Percentiles rank a stretch among this genome's conserved stretches.
phyloP scores from a whole-genome alignment of 2,329 filamentous ascomycete genomes.

The Colletotrichum kahawae region DNA sequence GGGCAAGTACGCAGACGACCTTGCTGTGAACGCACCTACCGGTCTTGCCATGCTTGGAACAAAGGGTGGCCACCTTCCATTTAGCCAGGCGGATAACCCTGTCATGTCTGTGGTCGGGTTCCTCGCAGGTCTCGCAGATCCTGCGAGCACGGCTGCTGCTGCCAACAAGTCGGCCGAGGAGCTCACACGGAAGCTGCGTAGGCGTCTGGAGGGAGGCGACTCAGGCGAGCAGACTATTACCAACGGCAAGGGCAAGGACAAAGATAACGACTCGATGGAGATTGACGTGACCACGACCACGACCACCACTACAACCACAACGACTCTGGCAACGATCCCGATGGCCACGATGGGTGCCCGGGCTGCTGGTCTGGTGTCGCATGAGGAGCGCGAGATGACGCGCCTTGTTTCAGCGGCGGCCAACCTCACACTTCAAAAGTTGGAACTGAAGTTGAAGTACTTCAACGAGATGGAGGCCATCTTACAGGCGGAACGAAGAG shows the following conservation, averaged over 20 bases:
- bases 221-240: constrained; percentile 39
- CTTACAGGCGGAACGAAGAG: constrained; percentile 87
- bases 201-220: constrained; percentile 70
- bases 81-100: constrained; percentile 92
- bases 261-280: constrained; percentile 67
- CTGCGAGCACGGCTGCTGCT: constrained; percentile 86
- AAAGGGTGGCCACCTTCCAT: constrained; percentile 77
- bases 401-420: constrained; percentile 90
- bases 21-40: constrained; percentile 53
- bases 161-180: constrained; percentile 87
- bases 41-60: constrained; percentile 72
- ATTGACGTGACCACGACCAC: constrained; percentile 56
- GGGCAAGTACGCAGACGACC: constrained; percentile 90
- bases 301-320: constrained; percentile 55
- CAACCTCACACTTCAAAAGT: constrained; percentile 93
- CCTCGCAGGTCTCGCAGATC: constrained; percentile 88
- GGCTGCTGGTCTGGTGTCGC: constrained; percentile 85
- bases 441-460: constrained; percentile 93
- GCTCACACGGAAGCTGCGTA: constrained; percentile 79
- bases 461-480: constrained; percentile 96
- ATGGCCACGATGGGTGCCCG: constrained; percentile 87
- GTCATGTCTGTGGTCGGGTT: constrained; percentile 97
- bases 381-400: constrained; percentile 97
- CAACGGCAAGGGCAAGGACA: constrained; percentile 64
- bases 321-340: constrained; percentile 74